A percentile compares a stretch with the other conserved stretches of the same genome.
phyloP scores from a whole-genome alignment of 148 eudicot genomes.

The Cornus suecica region DNA sequence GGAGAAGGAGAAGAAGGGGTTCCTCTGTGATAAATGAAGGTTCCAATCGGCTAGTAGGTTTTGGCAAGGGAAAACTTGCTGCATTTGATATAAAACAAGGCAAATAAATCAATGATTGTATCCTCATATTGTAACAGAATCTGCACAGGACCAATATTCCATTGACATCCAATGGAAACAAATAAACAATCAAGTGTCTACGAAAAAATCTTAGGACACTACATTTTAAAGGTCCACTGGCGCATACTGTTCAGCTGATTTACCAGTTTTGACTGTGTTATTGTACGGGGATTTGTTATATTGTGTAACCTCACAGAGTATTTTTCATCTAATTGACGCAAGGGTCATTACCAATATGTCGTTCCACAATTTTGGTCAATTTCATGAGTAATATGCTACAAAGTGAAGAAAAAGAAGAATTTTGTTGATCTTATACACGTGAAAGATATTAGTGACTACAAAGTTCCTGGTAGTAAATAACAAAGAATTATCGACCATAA shows the following conservation, averaged over 20 bases:
- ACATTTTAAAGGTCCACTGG: background rate
- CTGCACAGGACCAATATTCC: background rate
- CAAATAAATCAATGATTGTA: too few species aligned
- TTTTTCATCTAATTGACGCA: background rate
- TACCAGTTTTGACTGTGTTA: background rate
- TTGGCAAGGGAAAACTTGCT: too few species aligned
- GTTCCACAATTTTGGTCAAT: background rate
- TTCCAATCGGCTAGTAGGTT: too few species aligned
- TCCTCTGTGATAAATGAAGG: too few species aligned
- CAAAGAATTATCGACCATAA: background rate
- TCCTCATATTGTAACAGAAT: too few species aligned
- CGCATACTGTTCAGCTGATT: background rate
- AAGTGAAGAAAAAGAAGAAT: background rate
- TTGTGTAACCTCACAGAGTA: background rate
- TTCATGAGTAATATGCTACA: background rate
- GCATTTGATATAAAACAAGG: too few species aligned
- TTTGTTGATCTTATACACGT: background rate
- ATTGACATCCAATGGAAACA: too few species aligned
- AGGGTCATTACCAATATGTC: background rate
- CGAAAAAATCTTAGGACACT: background rate
- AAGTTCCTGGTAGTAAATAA: slow-evolving; percentile 1
- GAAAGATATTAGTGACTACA: background rate
- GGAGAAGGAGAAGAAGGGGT: too few species aligned
- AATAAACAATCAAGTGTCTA: background rate
- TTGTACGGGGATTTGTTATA: background rate